phyloP scores from a whole-genome alignment of 2,329 filamentous ascomycete species.

The Botryotinia globosa region DNA sequence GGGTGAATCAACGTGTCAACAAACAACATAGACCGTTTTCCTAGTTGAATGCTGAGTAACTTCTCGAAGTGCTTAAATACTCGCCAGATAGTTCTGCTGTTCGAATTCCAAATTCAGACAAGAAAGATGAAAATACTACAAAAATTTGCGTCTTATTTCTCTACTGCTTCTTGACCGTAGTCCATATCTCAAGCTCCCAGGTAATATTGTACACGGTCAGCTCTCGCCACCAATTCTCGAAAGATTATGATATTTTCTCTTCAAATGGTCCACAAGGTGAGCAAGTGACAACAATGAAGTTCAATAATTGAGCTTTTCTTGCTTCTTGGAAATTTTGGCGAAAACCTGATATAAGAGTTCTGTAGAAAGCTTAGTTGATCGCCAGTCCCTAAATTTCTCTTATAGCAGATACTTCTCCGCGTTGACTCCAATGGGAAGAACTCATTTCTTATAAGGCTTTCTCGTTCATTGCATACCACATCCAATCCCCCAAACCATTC shows the following conservation, averaged over 20 bases:
- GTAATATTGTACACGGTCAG: accelerated
- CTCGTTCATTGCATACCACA: accelerated
- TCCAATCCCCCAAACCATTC: not conserved
- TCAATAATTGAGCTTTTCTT: not conserved
- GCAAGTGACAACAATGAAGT: too few relatives aligned
- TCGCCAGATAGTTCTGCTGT: too few relatives aligned
- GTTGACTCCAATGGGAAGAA: not conserved
- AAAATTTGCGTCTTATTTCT: not conserved
- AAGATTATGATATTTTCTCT: not conserved
- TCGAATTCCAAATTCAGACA: too few relatives aligned
- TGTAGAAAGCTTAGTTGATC: not conserved
- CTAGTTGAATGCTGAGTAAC: not conserved
- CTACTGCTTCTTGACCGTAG: not conserved
- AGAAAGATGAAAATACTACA: not conserved
- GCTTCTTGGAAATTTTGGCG: too few relatives aligned
- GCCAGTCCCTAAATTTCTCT: not conserved
- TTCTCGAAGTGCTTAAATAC: not conserved
- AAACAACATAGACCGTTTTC: too few relatives aligned
- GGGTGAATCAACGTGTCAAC: not conserved
- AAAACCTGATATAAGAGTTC: not conserved
- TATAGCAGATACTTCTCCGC: not conserved
- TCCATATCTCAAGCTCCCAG: not conserved
- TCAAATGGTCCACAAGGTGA: accelerated
- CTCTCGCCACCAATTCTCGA: not conserved
- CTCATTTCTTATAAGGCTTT: not conserved